Percentiles rank a stretch among this genome's conserved stretches.
Evolutionary conservation across 164 flowering plant species (phyloP).

Genomic region (Warburgia ugandensis): DNA sequence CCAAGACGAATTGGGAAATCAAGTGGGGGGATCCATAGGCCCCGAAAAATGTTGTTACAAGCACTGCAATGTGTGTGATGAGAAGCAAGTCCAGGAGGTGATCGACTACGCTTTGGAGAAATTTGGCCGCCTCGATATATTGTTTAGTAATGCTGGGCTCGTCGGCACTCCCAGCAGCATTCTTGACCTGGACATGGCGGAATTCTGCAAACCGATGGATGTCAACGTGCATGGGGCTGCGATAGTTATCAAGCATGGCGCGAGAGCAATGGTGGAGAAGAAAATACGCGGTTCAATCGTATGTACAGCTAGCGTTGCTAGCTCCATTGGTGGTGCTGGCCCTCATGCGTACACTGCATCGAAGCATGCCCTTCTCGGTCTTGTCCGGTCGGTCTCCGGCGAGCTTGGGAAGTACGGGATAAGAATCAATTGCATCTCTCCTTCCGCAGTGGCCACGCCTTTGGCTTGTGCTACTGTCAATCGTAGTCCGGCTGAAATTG

Average conservation of each 20-base stretch:
- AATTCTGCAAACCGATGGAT: slow-evolving; percentile 41
- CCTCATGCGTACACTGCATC: slow-evolving; percentile 17
- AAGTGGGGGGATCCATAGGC: slow-evolving; percentile 38
- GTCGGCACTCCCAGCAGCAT: slow-evolving; percentile 33
- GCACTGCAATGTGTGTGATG: slow-evolving; percentile 66
- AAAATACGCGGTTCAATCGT: slow-evolving; percentile 53
- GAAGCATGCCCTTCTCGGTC: slow-evolving; percentile 15
- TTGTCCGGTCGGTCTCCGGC: slow-evolving; percentile 5
- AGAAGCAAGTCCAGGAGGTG: slow-evolving; percentile 45
- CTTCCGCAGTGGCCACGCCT: slow-evolving; percentile 17
- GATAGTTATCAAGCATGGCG: slow-evolving; percentile 62
- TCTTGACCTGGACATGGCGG: slow-evolving; percentile 45
- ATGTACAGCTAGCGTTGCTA: slow-evolving; percentile 62
- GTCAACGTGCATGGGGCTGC: slow-evolving; percentile 62
- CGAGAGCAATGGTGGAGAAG: slow-evolving; percentile 56
- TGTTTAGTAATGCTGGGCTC: slow-evolving; percentile 73
- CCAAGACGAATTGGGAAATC: slow-evolving; percentile 50
- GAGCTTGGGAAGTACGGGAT: slow-evolving; percentile 20
- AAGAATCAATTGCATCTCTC: slow-evolving; percentile 16
- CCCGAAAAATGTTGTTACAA: slow-evolving; percentile 25
- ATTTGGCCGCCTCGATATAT: slow-evolving; percentile 40
- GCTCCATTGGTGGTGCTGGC: slow-evolving; percentile 34
- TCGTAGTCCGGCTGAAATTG: not conserved
- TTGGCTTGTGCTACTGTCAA: slow-evolving; percentile 1
- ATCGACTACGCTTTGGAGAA: slow-evolving; percentile 33